A percentile compares a stretch with the other conserved stretches of the same genome.
These are phyloP conservation scores for Xylariomycetidae sp. DNA, from an alignment of 2,329 filamentous ascomycete species.

Conservation along the genomic window DNA sequence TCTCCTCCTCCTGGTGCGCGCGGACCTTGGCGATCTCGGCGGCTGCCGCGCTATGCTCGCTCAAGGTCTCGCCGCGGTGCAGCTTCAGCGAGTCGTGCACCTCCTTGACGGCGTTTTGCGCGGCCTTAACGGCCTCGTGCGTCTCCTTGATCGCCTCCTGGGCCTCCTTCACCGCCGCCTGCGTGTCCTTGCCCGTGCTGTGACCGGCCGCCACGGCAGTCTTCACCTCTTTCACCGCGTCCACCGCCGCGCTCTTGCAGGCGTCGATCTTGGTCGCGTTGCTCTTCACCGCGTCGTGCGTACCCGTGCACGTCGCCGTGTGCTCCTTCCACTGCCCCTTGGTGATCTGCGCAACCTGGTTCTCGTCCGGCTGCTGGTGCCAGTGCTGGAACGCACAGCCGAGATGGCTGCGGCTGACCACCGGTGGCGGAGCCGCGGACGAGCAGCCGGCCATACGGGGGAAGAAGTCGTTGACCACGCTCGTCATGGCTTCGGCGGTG, in stretches of 20 bases:
- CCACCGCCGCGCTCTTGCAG: conserved; percentile 4
- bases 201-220: conserved; percentile 13
- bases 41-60: conserved; percentile 15
- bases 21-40: conserved; percentile 16
- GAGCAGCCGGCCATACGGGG: background rate
- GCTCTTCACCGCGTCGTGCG: conserved; percentile 9
- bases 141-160: conserved; percentile 11
- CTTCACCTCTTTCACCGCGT: conserved; percentile 12
- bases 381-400: background rate
- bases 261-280: conserved; percentile 13
- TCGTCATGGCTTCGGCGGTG: no score
- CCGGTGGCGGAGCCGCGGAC: background rate
- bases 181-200: conserved; percentile 7
- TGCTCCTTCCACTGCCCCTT: conserved; percentile 15
- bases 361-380: conserved; percentile 9
- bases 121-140: conserved; percentile 12
- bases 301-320: conserved; percentile 10
- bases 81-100: conserved; percentile 14
- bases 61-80: conserved; percentile 12
- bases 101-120: conserved; percentile 12
- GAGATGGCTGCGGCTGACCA: background rate
- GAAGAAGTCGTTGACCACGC: conserved; percentile 1
- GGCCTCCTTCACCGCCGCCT: conserved; percentile 10
- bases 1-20: conserved; percentile 17
- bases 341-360: conserved; percentile 13